Conservation (phyloP, 495 filamentous ascomycete species). For the Talaromyces wortmannii region DNA sequence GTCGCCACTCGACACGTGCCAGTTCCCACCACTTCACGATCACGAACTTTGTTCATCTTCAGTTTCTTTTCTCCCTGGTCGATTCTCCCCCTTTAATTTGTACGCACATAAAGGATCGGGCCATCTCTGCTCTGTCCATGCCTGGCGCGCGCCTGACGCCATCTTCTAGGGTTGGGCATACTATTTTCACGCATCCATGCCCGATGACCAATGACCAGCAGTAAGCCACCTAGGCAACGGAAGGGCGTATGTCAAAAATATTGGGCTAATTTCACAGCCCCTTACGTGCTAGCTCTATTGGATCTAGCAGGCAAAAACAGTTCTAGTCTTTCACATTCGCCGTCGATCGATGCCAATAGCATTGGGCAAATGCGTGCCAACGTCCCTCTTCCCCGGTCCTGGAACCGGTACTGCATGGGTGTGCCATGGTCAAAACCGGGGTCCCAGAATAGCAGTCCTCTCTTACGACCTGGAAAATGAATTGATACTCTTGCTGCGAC, state of each 20-base stretch:
- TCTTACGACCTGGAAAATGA: no score
- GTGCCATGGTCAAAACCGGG: not conserved
- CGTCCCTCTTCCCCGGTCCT: not conserved
- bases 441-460: not conserved
- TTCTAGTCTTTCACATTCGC: not conserved
- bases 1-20: not conserved
- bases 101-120: no score
- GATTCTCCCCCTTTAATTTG: no score
- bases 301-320: not conserved
- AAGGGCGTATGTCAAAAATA: not conserved
- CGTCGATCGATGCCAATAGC: not conserved
- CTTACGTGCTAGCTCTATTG: not conserved
- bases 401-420: not conserved
- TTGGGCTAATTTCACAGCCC: not conserved
- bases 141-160: no score
- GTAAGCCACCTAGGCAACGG: not conserved
- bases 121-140: no score
- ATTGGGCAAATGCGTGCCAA: not conserved
- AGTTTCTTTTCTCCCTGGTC: no score
- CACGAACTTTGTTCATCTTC: no score
- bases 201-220: conserved; percentile 1
- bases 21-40: not conserved
- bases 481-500: no score
- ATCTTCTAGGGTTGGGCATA: not conserved
- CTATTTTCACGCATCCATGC: conserved; percentile 5